Evolutionary conservation across 2,329 filamentous ascomycete species (phyloP).

Genomic region (Zymoseptoria brevis): DNA sequence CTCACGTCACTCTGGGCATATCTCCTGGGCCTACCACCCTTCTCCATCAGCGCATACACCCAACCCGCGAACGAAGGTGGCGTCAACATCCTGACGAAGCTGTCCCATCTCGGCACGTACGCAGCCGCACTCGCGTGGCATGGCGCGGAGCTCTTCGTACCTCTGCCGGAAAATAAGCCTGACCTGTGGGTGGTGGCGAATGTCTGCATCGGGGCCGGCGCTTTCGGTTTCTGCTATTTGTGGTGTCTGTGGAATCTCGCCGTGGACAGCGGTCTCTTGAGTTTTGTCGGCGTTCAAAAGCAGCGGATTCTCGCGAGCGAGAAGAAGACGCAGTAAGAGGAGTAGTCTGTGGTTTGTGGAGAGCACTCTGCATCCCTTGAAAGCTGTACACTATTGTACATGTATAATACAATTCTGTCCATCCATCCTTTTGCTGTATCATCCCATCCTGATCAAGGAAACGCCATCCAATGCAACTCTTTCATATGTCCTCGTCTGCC

Average conservation of each 20-base stretch:
- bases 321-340: constrained; percentile 34
- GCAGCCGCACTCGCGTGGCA: constrained; percentile 74
- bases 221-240: constrained; percentile 78
- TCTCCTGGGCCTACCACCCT: constrained; percentile 76
- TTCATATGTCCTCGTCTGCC: neutral
- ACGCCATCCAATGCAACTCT: neutral
- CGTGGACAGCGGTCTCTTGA: constrained; percentile 47
- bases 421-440: neutral
- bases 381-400: constrained; percentile 5
- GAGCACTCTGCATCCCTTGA: neutral
- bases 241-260: constrained; percentile 76
- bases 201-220: constrained; percentile 74
- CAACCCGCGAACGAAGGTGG: constrained; percentile 14
- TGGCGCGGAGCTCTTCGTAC: constrained; percentile 58
- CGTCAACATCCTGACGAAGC: constrained; percentile 37
- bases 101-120: constrained; percentile 72
- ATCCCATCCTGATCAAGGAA: neutral
- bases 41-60: constrained; percentile 58
- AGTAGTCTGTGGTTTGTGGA: neutral
- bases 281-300: constrained; percentile 11
- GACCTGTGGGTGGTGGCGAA: constrained; percentile 94
- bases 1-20: constrained; percentile 86
- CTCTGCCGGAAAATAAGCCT: constrained; percentile 67
- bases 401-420: constrained; percentile 1
- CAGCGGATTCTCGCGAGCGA: constrained; percentile 13